These are phyloP conservation scores for Pseudotsuga menziesii DNA, from an alignment of 75 land plant species.

Conservation along the genomic window DNA sequence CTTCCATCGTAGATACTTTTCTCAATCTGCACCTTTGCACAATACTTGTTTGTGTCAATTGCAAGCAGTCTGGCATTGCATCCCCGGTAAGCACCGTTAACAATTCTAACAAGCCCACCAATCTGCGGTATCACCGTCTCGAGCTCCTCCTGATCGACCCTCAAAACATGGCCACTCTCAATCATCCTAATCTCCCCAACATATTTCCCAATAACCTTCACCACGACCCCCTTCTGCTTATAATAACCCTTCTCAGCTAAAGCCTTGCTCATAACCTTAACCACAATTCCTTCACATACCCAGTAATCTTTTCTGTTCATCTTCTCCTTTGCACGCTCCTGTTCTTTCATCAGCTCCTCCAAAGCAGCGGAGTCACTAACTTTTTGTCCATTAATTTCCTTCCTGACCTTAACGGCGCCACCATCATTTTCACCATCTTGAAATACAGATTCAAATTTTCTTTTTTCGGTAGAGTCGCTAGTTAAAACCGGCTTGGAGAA, in stretches of 20 bases:
- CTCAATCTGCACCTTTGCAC: conserved; percentile 91
- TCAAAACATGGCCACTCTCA: conserved; percentile 69
- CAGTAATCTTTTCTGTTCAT: conserved; percentile 92
- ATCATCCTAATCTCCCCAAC: conserved; percentile 94
- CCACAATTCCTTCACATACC: conserved; percentile 82
- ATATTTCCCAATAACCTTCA: conserved; percentile 84
- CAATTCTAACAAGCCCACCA: conserved; percentile 81
- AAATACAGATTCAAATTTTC: conserved; percentile 32
- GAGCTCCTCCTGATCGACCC: conserved; percentile 94
- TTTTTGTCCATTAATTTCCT: background rate
- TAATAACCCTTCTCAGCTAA: conserved; percentile 88
- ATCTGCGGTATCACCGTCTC: conserved; percentile 98
- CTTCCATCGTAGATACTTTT: conserved; percentile 92
- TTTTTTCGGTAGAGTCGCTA: conserved; percentile 8
- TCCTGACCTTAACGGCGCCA: background rate
- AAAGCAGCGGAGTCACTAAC: conserved; percentile 26
- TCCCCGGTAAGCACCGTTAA: conserved; percentile 96
- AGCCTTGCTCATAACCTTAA: conserved; percentile 86
- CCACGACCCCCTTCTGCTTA: conserved; percentile 86
- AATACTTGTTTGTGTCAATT: conserved; percentile 65
- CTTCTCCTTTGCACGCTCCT: conserved; percentile 82
- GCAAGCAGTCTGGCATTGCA: conserved; percentile 70
- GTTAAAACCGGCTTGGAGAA: conserved; percentile 4
- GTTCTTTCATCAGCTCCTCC: conserved; percentile 88
- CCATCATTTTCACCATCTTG: conserved; percentile 12